These are phyloP conservation scores for Aspergillus ochraceoroseus DNA, from an alignment of 2,329 filamentous ascomycete genomes.

Conservation along the genomic window DNA sequence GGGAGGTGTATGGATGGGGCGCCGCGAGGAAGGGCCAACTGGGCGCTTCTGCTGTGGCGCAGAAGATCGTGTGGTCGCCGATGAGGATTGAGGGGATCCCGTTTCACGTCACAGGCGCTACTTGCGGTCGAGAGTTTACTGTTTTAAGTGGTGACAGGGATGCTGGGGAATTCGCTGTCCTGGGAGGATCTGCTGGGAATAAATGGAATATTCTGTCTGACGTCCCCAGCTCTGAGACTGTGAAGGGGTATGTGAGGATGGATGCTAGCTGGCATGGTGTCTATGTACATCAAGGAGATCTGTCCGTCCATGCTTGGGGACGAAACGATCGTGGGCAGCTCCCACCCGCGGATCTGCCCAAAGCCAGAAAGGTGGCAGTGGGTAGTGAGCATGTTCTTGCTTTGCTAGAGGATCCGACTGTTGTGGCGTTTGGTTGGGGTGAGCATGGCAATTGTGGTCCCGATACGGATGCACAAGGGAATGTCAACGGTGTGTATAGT, in stretches of 20 bases:
- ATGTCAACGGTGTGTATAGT: constrained; percentile 67
- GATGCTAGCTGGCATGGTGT: constrained; percentile 78
- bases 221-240: constrained; percentile 46
- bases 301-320: constrained; percentile 68
- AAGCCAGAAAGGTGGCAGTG: constrained; percentile 61
- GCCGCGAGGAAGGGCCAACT: constrained; percentile 80
- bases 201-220: constrained; percentile 63
- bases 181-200: constrained; percentile 62
- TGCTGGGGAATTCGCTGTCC: constrained; percentile 57
- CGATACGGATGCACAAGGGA: constrained; percentile 54
- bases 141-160: constrained; percentile 57
- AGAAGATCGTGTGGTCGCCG: constrained; percentile 54
- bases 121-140: constrained; percentile 83
- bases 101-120: constrained; percentile 62
- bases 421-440: constrained; percentile 91
- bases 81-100: constrained; percentile 54
- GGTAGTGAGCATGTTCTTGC: constrained; percentile 90
- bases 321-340: constrained; percentile 81
- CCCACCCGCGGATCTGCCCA: constrained; percentile 57
- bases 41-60: constrained; percentile 51
- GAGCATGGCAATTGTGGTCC: constrained; percentile 95
- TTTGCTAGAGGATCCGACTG: constrained; percentile 58
- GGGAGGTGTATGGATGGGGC: constrained; percentile 83
- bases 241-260: constrained; percentile 58
- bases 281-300: constrained; percentile 61